phyloP scores from a whole-genome alignment of 805 yeast species.

The Ogataea nitratoaversa region DNA sequence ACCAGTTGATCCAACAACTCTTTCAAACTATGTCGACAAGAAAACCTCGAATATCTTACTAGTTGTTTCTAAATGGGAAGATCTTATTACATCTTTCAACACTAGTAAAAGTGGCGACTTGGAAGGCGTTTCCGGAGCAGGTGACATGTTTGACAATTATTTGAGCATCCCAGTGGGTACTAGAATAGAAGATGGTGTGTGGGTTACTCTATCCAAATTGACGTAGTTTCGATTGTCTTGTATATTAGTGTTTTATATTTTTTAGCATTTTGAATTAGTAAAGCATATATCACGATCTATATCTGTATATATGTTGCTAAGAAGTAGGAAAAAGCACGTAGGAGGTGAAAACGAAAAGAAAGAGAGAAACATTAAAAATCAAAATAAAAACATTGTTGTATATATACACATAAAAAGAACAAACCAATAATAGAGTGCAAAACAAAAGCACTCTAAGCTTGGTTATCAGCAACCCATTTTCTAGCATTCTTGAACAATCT shows the following conservation, averaged over 20 bases:
- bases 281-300: no score
- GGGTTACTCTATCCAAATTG: constrained; percentile 50
- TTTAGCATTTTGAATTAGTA: no score
- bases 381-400: not conserved
- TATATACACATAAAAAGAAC: not conserved
- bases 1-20: not conserved
- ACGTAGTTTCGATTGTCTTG: no score
- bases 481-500: constrained; percentile 89
- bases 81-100: constrained; percentile 49
- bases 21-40: constrained; percentile 7
- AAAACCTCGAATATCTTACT: constrained; percentile 38
- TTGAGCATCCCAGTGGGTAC: constrained; percentile 47
- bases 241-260: no score
- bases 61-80: constrained; percentile 61
- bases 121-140: constrained; percentile 49
- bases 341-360: not conserved
- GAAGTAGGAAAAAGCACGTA: not conserved
- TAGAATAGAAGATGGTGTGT: constrained; percentile 66
- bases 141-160: constrained; percentile 67
- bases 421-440: not conserved
- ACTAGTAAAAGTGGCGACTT: constrained; percentile 44
- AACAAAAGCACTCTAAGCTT: not conserved
- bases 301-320: not conserved
- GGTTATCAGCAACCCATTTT: constrained; percentile 66
- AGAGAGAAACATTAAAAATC: not conserved